Conservation (phyloP, 805 yeast genomes). For the Metschnikowia gelsemii region DNA sequence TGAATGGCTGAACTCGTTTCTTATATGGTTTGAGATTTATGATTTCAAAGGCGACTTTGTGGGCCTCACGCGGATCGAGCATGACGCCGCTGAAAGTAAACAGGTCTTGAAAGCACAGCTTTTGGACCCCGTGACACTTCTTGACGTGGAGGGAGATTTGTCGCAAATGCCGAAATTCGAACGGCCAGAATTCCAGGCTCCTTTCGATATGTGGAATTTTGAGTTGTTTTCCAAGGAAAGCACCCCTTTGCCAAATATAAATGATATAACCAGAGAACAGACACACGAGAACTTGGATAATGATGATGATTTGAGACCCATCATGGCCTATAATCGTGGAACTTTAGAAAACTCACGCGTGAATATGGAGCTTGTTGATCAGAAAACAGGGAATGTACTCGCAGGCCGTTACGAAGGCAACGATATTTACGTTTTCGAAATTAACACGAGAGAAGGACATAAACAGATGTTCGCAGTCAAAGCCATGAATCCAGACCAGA, state of each 20-base stretch:
- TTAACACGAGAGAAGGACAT: neutral
- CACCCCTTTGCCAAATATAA: constrained; percentile 1
- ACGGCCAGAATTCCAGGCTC: constrained; percentile 24
- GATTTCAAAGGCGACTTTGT: constrained; percentile 33
- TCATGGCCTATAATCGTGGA: constrained; percentile 13
- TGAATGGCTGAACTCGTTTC: constrained; percentile 23
- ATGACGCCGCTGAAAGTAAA: constrained; percentile 24
- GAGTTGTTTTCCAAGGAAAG: constrained; percentile 18
- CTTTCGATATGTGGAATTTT: constrained; percentile 29
- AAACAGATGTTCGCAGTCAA: constrained; percentile 2
- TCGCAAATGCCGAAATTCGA: constrained; percentile 18
- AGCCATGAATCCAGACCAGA: constrained; percentile 7
- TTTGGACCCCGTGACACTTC: constrained; percentile 32
- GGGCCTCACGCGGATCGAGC: constrained; percentile 24
- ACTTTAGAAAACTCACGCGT: constrained; percentile 5
- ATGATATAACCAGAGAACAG: neutral
- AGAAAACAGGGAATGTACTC: constrained; percentile 4
- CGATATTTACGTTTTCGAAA: constrained; percentile 9
- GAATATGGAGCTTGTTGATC: constrained; percentile 12
- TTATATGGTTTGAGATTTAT: constrained; percentile 39
- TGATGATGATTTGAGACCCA: constrained; percentile 2
- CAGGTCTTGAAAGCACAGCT: constrained; percentile 22
- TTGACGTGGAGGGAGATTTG: constrained; percentile 32
- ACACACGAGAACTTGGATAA: neutral
- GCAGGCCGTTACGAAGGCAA: constrained; percentile 9